These are phyloP conservation scores for Amanita jacksonii DNA, from an alignment of 768 basidiomycete genomes.

Conservation along the genomic window DNA sequence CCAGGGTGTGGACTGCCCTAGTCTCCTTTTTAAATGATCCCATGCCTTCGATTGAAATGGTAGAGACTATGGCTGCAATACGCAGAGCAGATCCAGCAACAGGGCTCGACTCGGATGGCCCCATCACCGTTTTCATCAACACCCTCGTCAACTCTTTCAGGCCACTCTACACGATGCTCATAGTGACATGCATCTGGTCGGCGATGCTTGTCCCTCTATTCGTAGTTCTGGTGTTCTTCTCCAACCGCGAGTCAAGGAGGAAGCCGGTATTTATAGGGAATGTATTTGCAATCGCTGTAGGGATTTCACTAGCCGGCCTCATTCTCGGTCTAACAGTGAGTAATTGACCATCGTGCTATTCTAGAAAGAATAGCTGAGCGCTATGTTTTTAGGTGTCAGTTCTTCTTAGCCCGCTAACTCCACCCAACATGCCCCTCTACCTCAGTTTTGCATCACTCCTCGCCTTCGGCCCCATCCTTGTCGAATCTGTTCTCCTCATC, in stretches of 20 bases:
- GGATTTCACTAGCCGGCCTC: slow-evolving; percentile 8
- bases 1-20: too few species aligned
- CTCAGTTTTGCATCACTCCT: slow-evolving; percentile 9
- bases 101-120: background rate
- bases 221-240: slow-evolving; percentile 15
- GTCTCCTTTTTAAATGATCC: too few species aligned
- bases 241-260: slow-evolving; percentile 11
- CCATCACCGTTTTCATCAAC: background rate
- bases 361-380: background rate
- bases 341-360: slow-evolving; percentile 1
- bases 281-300: slow-evolving; percentile 13
- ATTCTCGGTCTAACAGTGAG: slow-evolving; percentile 8
- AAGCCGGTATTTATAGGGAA: slow-evolving; percentile 17
- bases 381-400: background rate
- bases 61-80: too few species aligned
- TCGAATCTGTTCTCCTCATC: slow-evolving; percentile 18
- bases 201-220: slow-evolving; percentile 13
- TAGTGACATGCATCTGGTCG: slow-evolving; percentile 6
- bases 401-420: slow-evolving; percentile 1
- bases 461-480: slow-evolving; percentile 12
- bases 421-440: background rate
- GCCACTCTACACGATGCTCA: slow-evolving; percentile 3
- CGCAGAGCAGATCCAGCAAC: too few species aligned
- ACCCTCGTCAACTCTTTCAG: background rate
- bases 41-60: too few species aligned